Evolutionary conservation across 176 grass and related monocot species (phyloP), one percentile per base, ranked within the genome.

Genomic region (Echinochloa phyllopogon): DNA sequence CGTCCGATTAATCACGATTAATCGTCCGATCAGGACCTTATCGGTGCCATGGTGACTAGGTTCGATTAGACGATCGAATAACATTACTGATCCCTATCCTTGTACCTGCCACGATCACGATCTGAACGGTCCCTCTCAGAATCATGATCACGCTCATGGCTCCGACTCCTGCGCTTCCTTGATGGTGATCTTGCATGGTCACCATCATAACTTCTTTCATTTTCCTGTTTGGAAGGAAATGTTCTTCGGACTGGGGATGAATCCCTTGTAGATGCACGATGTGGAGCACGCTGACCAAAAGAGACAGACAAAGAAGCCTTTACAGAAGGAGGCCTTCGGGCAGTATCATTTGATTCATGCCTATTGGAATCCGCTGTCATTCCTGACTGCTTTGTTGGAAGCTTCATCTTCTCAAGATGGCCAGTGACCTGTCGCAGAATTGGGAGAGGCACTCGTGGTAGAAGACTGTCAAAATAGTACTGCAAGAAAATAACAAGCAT

Each of bases 401-500:
- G 93, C 77, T 94, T 96, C 88, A 96, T 73, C 81, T 91, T 94
- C 89, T 99, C 94, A 10, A 99, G 84, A 86, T 89, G 88, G 17
- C 78, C 49, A 24, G 91, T 94, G 55, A 99, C 88, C 80, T 96
- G 94, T 16, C 94, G 86, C 75, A 96, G 38, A 38, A 96, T 65
- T n/a, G 63, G 97, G 48, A 99, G 85, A 70, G 94, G 97, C 44
- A 99, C 92, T 62, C 91, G 81, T 40, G 97, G 96, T 53, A 99
- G 92, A 65, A 99, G 84, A 40, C 93, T 99, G 65, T 99, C 96
- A 11, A 99, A 99, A 82, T 99, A 99, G 59, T 96, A 99, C 93
- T 99, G 91, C 88, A 94, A 76, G 43, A 24, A 44, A 74, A 71
- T 41, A 83, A 58, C 49, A 79, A 69, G 75, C 27, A 64, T 36